A percentile compares a stretch with the other conserved stretches of the same genome.
Evolutionary conservation across 768 basidiomycete species (phyloP).

Genomic region (Strobilomyces echinocephalus): DNA sequence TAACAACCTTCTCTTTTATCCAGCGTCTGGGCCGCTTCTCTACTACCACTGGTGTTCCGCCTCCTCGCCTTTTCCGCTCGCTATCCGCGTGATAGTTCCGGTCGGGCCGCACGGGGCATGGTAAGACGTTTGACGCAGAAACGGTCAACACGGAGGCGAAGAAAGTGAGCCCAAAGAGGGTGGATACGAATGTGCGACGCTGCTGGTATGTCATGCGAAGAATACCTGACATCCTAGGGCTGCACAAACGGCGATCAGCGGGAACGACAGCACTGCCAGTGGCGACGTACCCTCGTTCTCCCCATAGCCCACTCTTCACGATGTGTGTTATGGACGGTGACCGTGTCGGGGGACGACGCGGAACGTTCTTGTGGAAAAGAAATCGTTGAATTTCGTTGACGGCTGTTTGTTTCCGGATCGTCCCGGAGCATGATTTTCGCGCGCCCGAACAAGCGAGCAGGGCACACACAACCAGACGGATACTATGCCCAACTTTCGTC

Average conservation of each 20-base stretch:
- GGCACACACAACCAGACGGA: too few species aligned
- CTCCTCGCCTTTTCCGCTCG: conserved; percentile 29
- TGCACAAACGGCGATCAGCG: conserved; percentile 51
- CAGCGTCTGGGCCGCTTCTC: conserved; percentile 69
- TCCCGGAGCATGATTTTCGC: not conserved
- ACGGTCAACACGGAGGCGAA: conserved; percentile 76
- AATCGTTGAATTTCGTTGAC: conserved; percentile 11
- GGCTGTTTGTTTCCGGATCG: conserved; percentile 12
- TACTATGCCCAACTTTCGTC: conserved; percentile 27
- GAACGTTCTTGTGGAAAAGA: too few species aligned
- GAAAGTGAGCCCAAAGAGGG: conserved; percentile 78
- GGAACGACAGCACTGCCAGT: not conserved
- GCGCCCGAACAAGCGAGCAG: too few species aligned
- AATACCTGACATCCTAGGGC: conserved; percentile 54
- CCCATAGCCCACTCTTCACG: conserved; percentile 23
- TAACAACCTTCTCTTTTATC: conserved; percentile 64
- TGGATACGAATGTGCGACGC: conserved; percentile 69
- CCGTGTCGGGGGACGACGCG: too few species aligned
- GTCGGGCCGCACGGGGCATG: conserved; percentile 69
- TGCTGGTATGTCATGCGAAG: conserved; percentile 53
- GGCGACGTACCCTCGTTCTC: conserved; percentile 18
- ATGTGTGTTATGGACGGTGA: not conserved
- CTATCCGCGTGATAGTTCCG: conserved; percentile 58
- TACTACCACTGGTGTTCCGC: conserved; percentile 36
- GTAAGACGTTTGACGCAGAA: conserved; percentile 71